Percentiles rank a stretch among this genome's conserved stretches.
These are phyloP conservation scores for Trametes cingulata DNA, from an alignment of 768 basidiomycete genomes.

Conservation along the genomic window DNA sequence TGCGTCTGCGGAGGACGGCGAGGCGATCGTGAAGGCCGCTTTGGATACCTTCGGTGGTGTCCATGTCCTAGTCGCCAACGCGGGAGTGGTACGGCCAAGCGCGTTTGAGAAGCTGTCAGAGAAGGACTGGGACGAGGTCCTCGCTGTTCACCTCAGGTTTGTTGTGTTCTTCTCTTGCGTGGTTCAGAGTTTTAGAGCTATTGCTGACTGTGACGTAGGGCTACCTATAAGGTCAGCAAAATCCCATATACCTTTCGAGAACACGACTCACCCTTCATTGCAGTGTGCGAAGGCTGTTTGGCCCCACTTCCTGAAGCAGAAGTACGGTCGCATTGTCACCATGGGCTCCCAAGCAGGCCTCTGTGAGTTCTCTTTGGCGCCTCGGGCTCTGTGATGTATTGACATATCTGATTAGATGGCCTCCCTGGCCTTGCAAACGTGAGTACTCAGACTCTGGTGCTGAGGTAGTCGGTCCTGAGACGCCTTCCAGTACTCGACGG, in stretches of 20 bases:
- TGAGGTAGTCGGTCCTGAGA: neutral
- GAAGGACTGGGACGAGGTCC: slow-evolving; percentile 92
- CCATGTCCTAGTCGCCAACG: slow-evolving; percentile 89
- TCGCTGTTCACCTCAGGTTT: slow-evolving; percentile 79
- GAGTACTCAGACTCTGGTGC: slow-evolving; percentile 17
- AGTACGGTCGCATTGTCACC: slow-evolving; percentile 92
- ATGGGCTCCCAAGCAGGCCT: slow-evolving; percentile 94
- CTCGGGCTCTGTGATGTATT: neutral
- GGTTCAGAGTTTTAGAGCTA: neutral
- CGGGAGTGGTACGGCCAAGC: slow-evolving; percentile 92
- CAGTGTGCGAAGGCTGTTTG: slow-evolving; percentile 93
- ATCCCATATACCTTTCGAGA: neutral
- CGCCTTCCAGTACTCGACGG: slow-evolving; percentile 72
- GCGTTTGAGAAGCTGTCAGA: slow-evolving; percentile 88
- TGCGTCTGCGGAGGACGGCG: slow-evolving; percentile 90
- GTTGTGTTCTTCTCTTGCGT: neutral
- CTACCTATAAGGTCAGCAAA: slow-evolving; percentile 77
- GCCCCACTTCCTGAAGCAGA: slow-evolving; percentile 96
- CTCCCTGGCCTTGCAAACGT: slow-evolving; percentile 95
- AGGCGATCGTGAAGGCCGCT: slow-evolving; percentile 83
- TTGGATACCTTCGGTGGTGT: slow-evolving; percentile 85
- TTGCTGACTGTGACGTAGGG: slow-evolving; percentile 40
- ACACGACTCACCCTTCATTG: neutral
- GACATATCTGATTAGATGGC: slow-evolving; percentile 56
- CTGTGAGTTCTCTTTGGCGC: slow-evolving; percentile 52